Evolutionary conservation across 208 protist species (phyloP), one percentile per base, ranked within the genome.

Genomic region (Angomonas ambiguus): DNA sequence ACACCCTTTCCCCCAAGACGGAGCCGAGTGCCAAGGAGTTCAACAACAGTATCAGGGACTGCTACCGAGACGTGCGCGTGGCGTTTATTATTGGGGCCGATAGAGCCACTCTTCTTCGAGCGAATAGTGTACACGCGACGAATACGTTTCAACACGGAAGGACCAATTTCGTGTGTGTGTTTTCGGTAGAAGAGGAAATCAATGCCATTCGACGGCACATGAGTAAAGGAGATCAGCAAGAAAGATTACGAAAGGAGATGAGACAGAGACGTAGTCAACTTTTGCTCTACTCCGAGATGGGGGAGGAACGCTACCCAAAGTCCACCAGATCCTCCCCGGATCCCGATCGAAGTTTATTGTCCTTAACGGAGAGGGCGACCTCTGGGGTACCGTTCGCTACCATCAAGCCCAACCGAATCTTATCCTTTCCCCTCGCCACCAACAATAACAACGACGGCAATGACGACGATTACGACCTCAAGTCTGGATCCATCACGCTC

Each of bases 11-110:
- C 38, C 8, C 38, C 16, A 45, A 8, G 11, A 45, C 38, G 8
- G 38, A 16, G 16, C 16, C 38, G 38, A 16, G 38, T n/a, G n/a
- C n/a, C n/a, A n/a, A n/a, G n/a, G n/a, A n/a, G n/a, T n/a, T n/a
- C n/a, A n/a, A 18, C 38, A n/a, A 18, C 38, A 11, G 49, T 4
- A 16, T 4, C 49, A 18, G 49, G 22, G 49, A 22, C 53, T 32
- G 2, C 62, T n/a, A 5, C 48, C 20, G 49, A 30, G 20, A 59
- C 41, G 31, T 61, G 53, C 81, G 84, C 31, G 33, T 83, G 13
- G 73, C 72, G 20, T 91, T 77, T 62, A 60, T 85, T 10, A 63
- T 87, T 58, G 84, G 80, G 2, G 81, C 74, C 6, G 73, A 91
- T 65, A 70, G 72, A 58, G 61, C 67, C 59, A 73, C 81, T 8